A percentile compares a stretch with the other conserved stretches of the same genome.
Evolutionary conservation across 768 basidiomycete species (phyloP).

Genomic region (Boletus coccyginus): DNA sequence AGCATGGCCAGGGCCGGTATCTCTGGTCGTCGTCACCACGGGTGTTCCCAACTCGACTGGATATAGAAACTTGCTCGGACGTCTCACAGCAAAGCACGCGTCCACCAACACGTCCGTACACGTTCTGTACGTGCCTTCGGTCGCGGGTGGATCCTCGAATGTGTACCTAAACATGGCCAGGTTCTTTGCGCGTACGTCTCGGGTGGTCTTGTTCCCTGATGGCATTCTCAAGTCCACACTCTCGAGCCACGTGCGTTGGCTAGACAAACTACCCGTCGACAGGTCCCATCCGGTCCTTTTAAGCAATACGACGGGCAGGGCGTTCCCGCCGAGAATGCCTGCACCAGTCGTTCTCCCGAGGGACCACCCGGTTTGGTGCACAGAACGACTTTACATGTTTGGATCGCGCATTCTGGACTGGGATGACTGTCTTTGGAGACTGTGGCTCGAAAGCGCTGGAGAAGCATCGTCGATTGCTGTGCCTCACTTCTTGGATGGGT

Average conservation of each 20-base stretch:
- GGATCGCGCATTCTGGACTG: slow-evolving; percentile 51
- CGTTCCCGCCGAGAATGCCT: slow-evolving; percentile 39
- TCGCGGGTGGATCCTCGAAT: slow-evolving; percentile 44
- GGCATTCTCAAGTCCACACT: slow-evolving; percentile 26
- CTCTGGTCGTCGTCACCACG: slow-evolving; percentile 45
- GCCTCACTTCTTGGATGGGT: slow-evolving; percentile 8
- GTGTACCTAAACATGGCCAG: slow-evolving; percentile 60
- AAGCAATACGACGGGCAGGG: slow-evolving; percentile 28
- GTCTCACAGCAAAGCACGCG: slow-evolving; percentile 3
- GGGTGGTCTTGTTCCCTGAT: slow-evolving; percentile 53
- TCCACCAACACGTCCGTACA: slow-evolving; percentile 41
- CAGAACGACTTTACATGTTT: slow-evolving; percentile 50
- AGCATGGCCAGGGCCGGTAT: slow-evolving; percentile 50
- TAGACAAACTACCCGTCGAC: slow-evolving; percentile 12
- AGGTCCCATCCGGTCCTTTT: slow-evolving; percentile 26
- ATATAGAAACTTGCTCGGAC: slow-evolving; percentile 19
- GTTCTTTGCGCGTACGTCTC: slow-evolving; percentile 49
- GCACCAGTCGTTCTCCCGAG: slow-evolving; percentile 44
- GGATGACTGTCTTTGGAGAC: slow-evolving; percentile 65
- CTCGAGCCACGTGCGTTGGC: slow-evolving; percentile 20
- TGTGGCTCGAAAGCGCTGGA: slow-evolving; percentile 56
- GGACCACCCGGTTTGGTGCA: slow-evolving; percentile 58
- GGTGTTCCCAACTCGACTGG: slow-evolving; percentile 25
- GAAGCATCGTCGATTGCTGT: slow-evolving; percentile 23
- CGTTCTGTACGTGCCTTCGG: slow-evolving; percentile 41